Evolutionary conservation across 2,329 filamentous ascomycete species (phyloP), one percentile per base, ranked within the genome.

Genomic region (Orbilia ellipsospora): DNA sequence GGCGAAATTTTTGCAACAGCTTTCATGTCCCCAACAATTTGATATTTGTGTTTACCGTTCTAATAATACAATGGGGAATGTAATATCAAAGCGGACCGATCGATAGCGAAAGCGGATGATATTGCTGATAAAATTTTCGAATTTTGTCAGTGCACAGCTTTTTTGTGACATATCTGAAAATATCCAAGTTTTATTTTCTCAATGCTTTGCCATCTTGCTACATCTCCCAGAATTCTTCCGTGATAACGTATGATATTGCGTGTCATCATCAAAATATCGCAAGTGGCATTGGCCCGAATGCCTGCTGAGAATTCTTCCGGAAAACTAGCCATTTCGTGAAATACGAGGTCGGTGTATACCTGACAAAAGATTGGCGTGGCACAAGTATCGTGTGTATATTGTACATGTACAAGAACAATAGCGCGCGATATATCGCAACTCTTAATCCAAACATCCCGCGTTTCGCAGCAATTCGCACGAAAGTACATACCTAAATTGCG

Each of bases 161-260:
- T 64, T 72, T 72, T 48, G 60, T 59, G 60, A 63, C 59, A 64
- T 51, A 57, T 60, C 54, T 72, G 67, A 72, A 65, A 72, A 72
- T 65, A 65, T 36, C 60, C 67, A 72, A n/a, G 60, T 72, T 72
- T 65, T 50, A 63, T 16, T 42, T 31, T 40, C 12, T n/a, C 16
- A 72, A 45, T 26, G 20, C 67, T 54, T 72, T 60, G 54, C 52
- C 67, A 31, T 31, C 45, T 64, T 48, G 54, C 45, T 72, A 60
- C 52, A 59, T 42, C 44, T 13, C 31, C 57, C 57, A 62, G 36
- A 72, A 72, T 72, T 72, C 59, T 72, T 64, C 67, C 67, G 67
- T 57, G 50, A 15, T 23, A 28, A 23, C 26, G 42, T 20, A 16
- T 52, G 57, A 62, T 63, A 23, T 48, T 56, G 26, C 36, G 55